Base-by-base conservation (phyloP, 2,329 filamentous ascomycete genomes). In the Knoxdaviesia capensis region DNA sequence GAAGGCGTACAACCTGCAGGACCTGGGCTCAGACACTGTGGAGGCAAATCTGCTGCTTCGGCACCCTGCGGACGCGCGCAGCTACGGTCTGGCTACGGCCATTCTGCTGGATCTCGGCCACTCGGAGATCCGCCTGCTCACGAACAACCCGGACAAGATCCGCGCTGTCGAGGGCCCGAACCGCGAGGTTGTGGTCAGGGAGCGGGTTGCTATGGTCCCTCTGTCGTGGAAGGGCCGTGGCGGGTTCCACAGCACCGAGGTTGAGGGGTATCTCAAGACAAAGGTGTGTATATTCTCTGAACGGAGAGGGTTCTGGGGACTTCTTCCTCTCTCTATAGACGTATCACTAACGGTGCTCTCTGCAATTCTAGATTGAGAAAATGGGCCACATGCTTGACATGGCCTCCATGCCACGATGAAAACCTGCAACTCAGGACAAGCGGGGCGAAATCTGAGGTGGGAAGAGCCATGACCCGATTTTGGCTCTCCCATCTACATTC, bases 121-220 rank as follows among this genome's bases (percentile, higher is more conserved):
- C 50, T 58, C 63, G 8, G 81, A 87, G 31, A 77, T 96, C 42
- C 69, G 83, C 34, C 62, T 98, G 41, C 62, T 98, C 51, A 98
- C 90, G 7, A 98, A 98, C 57, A 98, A 98, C 53, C 90, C 90
- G 0, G 90, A 98, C 52, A 98, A 98, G 64, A 83, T 98, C 36
- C 69, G 85, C 10, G 90, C 90, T 0, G 82, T 98, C 1, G 90
- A 98, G 57, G 90, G 90, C 0, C 87, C 87, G 0, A 83, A 83
- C 49, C 66, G 86, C 7, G 88, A 98, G 60, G 69, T 98, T 8
- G 69, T 80, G 6, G 90, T 98, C 2, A 82, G 71, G 49, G 88
- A 96, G 60, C 65, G 90, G 38, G 87, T 98, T 8, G 79, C 87
- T 2, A 98, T 98, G 90, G 78, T 98, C 44, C 90, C 90, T 3